Percentiles rank a stretch among this genome's conserved stretches.
phyloP scores from a whole-genome alignment of 225 moss, liverwort and hornwort genomes.

The Marchantia paleacea region DNA sequence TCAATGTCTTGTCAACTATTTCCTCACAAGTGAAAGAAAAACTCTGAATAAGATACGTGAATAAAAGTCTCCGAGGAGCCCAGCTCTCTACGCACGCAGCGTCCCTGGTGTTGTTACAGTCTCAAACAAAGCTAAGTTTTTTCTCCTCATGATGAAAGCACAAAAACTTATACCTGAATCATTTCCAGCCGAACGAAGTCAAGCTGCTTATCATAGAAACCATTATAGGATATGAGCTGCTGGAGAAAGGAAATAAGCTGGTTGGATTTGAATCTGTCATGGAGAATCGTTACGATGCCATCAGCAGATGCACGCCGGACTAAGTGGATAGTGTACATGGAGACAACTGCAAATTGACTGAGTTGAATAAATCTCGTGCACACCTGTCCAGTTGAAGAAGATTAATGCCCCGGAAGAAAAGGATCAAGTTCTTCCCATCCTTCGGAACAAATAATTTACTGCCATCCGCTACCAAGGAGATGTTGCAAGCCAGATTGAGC shows the following conservation, averaged over 20 bases:
- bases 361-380: not conserved
- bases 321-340: too few species aligned
- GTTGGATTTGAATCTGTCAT: constrained; percentile 36
- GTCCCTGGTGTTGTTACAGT: too few species aligned
- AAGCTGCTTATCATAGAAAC: constrained; percentile 31
- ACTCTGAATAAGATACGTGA: too few species aligned
- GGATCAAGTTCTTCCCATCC: constrained; percentile 31
- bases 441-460: constrained; percentile 29
- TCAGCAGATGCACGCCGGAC: too few species aligned
- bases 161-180: constrained; percentile 28
- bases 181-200: constrained; percentile 36
- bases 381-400: constrained; percentile 38
- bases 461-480: constrained; percentile 23
- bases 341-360: too few species aligned
- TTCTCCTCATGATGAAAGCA: not conserved
- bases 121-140: too few species aligned
- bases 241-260: constrained; percentile 35
- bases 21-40: too few species aligned
- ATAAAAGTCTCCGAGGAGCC: too few species aligned
- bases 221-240: constrained; percentile 29
- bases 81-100: too few species aligned
- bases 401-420: constrained; percentile 34
- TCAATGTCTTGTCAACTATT: too few species aligned
- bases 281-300: not conserved
- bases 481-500: constrained; percentile 27